Conservation (phyloP, 2,329 filamentous ascomycete species). For the Phoma sp. region DNA sequence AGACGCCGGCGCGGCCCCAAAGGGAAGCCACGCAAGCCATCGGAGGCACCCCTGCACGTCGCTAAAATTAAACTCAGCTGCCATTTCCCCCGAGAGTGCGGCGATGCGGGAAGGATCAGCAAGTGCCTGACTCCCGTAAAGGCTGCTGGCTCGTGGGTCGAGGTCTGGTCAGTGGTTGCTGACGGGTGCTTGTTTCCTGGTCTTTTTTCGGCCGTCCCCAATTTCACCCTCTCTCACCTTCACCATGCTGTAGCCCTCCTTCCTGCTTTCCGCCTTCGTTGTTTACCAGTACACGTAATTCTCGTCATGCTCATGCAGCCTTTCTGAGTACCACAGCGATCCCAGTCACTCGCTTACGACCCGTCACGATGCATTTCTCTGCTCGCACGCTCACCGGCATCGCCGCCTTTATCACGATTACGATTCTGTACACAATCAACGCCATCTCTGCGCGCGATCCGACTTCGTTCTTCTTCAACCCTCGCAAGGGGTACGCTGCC, state of each 20-base stretch:
- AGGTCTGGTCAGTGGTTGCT: neutral
- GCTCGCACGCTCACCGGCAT: conserved; percentile 29
- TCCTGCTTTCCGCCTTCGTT: neutral
- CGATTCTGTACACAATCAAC: conserved; percentile 33
- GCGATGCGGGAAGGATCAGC: conserved; percentile 19
- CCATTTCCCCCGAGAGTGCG: conserved; percentile 14
- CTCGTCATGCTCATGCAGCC: conserved; percentile 13
- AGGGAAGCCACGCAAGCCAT: conserved; percentile 15
- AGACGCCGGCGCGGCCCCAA: neutral
- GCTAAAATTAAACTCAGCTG: conserved; percentile 16
- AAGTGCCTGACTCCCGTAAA: conserved; percentile 11
- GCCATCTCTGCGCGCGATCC: conserved; percentile 40
- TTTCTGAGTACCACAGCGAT: conserved; percentile 1
- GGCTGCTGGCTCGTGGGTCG: conserved; percentile 10
- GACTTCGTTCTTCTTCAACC: conserved; percentile 46
- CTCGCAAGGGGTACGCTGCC: conserved; percentile 39
- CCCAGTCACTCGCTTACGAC: conserved; percentile 11
- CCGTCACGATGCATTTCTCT: conserved; percentile 28
- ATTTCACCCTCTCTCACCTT: conserved; percentile 10
- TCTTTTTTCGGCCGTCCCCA: conserved; percentile 13
- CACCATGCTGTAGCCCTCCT: conserved; percentile 14
- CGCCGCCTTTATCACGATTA: conserved; percentile 23
- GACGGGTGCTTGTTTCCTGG: conserved; percentile 13
- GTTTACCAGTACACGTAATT: neutral
- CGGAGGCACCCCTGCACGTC: conserved; percentile 9